Conservation (phyloP, 306 rosid genomes). For the Purshia tridentata region DNA sequence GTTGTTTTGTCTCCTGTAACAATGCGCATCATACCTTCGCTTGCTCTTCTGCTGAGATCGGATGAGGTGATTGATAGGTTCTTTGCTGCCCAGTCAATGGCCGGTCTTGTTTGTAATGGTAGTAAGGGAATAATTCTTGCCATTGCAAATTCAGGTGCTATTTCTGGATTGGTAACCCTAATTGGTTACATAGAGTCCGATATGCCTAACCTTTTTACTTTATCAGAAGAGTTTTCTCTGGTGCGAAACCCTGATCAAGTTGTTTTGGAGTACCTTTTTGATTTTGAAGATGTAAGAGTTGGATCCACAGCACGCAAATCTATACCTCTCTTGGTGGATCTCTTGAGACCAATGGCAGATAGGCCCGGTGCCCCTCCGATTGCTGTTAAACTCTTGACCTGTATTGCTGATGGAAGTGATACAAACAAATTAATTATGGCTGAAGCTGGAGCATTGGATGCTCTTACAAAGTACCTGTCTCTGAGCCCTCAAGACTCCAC, state of each 20-base stretch:
- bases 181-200: constrained; percentile 77
- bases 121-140: constrained; percentile 75
- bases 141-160: constrained; percentile 90
- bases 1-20: constrained; percentile 59
- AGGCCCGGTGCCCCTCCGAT: constrained; percentile 91
- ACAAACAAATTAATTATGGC: constrained; percentile 79
- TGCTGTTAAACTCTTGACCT: constrained; percentile 80
- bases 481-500: constrained; percentile 97
- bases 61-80: constrained; percentile 78
- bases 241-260: constrained; percentile 80
- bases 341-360: constrained; percentile 91
- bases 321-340: constrained; percentile 92
- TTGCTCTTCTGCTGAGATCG: constrained; percentile 73
- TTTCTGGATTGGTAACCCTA: constrained; percentile 73
- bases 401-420: constrained; percentile 88
- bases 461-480: constrained; percentile 91
- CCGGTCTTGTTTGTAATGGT: constrained; percentile 84
- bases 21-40: constrained; percentile 73
- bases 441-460: constrained; percentile 94
- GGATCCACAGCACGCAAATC: constrained; percentile 85
- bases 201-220: constrained; percentile 65
- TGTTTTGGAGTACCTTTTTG: constrained; percentile 79
- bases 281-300: constrained; percentile 79
- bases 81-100: constrained; percentile 95
- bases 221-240: constrained; percentile 81